Conservation (phyloP, 306 rosid genomes). For the Sophora flavescens region DNA sequence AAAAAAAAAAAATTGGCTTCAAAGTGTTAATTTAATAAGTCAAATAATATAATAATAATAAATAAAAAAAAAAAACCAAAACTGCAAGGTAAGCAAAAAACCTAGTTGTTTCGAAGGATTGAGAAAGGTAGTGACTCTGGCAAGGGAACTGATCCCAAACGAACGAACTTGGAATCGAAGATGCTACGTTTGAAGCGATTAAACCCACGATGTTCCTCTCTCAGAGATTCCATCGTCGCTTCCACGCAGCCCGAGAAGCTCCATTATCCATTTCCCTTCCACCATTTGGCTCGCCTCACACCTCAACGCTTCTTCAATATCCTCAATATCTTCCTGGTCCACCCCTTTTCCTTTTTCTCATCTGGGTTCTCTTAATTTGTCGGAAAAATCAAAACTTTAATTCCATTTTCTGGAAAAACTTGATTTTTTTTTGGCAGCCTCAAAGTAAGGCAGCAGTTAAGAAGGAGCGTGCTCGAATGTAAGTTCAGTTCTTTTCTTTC, state of each 20-base stretch:
- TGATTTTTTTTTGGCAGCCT: conserved; percentile 52
- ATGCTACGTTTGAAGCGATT: conserved; percentile 67
- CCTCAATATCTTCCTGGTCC: conserved; percentile 81
- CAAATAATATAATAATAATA: background rate
- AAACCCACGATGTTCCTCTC: conserved; percentile 38
- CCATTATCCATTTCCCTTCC: conserved; percentile 49
- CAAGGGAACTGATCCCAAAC: background rate
- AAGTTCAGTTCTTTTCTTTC: conserved; percentile 44
- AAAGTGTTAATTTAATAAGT: too few relatives aligned
- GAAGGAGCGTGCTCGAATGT: conserved; percentile 94
- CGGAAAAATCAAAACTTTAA: background rate
- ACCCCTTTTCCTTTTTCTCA: background rate
- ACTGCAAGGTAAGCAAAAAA: too few relatives aligned
- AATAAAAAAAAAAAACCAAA: too few relatives aligned
- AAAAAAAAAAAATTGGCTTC: background rate
- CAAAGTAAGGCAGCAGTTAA: conserved; percentile 69
- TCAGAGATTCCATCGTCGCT: conserved; percentile 51
- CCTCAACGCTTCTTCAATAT: conserved; percentile 84
- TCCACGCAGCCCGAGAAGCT: conserved; percentile 46
- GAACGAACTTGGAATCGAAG: conserved; percentile 16
- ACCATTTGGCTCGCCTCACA: conserved; percentile 67
- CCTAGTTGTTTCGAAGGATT: too few relatives aligned
- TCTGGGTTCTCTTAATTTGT: background rate
- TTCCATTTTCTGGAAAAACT: background rate
- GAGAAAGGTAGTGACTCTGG: background rate